Conservation (phyloP, 1,139 yeast species). For the Meyerozyma athensensis region DNA sequence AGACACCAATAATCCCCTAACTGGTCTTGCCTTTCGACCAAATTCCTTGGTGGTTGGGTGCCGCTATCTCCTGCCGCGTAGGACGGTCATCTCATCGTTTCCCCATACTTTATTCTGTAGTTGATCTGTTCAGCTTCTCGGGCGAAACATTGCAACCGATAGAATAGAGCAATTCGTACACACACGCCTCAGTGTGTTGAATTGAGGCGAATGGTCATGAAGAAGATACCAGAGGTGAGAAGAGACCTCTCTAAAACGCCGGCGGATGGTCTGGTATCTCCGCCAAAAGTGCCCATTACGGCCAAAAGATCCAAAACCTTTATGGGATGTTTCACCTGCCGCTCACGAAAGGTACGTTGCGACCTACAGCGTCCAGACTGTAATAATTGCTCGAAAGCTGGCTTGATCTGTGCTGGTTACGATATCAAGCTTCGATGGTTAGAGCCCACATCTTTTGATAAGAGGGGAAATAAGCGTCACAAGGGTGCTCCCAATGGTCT, state of each 20-base stretch:
- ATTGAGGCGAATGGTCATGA: too few relatives aligned
- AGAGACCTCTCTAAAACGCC: too few relatives aligned
- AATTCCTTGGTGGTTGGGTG: too few relatives aligned
- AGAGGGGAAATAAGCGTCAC: conserved; percentile 11
- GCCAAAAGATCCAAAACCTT: conserved; percentile 36
- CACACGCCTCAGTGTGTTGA: too few relatives aligned
- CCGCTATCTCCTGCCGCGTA: conserved; percentile 1
- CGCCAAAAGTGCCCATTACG: too few relatives aligned
- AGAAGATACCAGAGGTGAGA: too few relatives aligned
- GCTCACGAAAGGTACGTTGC: conserved; percentile 46
- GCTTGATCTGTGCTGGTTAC: conserved; percentile 73
- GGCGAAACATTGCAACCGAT: neutral
- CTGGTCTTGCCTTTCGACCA: too few relatives aligned
- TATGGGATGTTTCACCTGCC: conserved; percentile 50
- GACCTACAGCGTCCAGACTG: conserved; percentile 43
- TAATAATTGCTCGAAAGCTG: conserved; percentile 38
- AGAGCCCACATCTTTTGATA: conserved; percentile 41
- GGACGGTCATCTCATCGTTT: neutral
- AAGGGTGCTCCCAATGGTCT: conserved; percentile 24
- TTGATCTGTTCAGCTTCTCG: too few relatives aligned
- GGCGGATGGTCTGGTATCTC: too few relatives aligned
- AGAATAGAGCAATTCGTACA: neutral
- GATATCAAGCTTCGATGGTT: conserved; percentile 81
- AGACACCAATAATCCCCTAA: too few relatives aligned
- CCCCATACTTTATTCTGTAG: too few relatives aligned